Conservation (phyloP, 177 flowering plant genomes). For the Vitis hybrid region DNA sequence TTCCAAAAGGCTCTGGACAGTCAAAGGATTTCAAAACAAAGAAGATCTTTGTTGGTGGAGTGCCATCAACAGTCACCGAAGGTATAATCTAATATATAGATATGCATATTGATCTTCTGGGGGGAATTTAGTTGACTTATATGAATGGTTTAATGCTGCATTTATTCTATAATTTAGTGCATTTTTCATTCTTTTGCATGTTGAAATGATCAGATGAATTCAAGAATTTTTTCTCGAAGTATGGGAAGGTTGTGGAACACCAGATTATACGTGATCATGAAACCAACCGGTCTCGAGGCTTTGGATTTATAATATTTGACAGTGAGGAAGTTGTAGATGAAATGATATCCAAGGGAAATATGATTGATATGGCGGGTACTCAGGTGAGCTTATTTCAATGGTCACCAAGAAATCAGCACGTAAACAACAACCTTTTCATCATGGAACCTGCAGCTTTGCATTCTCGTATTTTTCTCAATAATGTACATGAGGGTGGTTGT, state of each 20-base stretch:
- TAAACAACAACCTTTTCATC: slow-evolving; percentile 3
- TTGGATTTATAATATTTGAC: slow-evolving; percentile 85
- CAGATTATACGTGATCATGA: slow-evolving; percentile 62
- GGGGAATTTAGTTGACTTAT: too few species aligned
- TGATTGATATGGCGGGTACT: slow-evolving; percentile 55
- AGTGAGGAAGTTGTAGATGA: slow-evolving; percentile 65
- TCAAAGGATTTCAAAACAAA: slow-evolving; percentile 60
- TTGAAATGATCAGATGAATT: slow-evolving; percentile 44
- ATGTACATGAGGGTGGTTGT: not conserved
- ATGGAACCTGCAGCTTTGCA: slow-evolving; percentile 4
- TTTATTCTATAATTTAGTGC: not conserved
- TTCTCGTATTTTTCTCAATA: not conserved
- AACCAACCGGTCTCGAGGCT: slow-evolving; percentile 72
- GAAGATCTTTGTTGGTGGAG: slow-evolving; percentile 70
- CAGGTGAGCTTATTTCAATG: slow-evolving; percentile 39
- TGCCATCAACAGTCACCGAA: slow-evolving; percentile 48
- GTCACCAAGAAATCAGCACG: slow-evolving; percentile 5
- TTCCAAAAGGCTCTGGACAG: slow-evolving; percentile 48
- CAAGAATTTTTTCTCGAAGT: slow-evolving; percentile 53
- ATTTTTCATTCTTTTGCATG: not conserved
- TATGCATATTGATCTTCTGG: not conserved
- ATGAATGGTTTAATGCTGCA: not conserved
- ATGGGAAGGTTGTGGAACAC: slow-evolving; percentile 56
- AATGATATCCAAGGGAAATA: slow-evolving; percentile 47
- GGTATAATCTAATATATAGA: slow-evolving; percentile 24